A percentile compares a stretch with the other conserved stretches of the same genome.
These are phyloP conservation scores for Cruciata laevipes DNA, from an alignment of 257 asterid genomes.

Conservation along the genomic window DNA sequence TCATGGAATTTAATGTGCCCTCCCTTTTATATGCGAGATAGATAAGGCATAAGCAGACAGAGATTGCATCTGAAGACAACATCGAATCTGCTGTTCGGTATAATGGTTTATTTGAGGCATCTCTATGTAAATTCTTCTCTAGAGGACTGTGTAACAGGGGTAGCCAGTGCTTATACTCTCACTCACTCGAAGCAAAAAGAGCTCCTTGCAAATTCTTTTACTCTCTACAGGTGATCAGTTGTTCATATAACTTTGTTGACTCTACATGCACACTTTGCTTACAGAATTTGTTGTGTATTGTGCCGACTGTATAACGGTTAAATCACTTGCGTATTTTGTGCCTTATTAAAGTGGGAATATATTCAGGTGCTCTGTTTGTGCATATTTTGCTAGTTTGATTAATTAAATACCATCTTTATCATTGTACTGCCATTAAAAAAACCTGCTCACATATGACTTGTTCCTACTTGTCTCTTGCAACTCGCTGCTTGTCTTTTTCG, in stretches of 20 bases:
- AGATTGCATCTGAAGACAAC: conserved; percentile 33
- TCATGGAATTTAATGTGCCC: conserved; percentile 15
- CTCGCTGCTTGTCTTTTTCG: too few relatives aligned
- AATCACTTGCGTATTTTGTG: too few relatives aligned
- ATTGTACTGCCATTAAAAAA: too few relatives aligned
- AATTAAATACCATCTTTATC: too few relatives aligned
- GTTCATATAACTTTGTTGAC: background rate
- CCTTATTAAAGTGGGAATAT: too few relatives aligned
- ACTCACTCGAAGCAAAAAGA: conserved; percentile 50
- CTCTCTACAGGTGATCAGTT: conserved; percentile 67
- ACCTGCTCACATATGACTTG: too few relatives aligned
- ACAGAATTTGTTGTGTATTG: background rate
- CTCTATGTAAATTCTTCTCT: conserved; percentile 57
- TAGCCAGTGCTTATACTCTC: conserved; percentile 67
- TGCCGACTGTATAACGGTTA: background rate
- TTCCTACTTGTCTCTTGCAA: too few relatives aligned
- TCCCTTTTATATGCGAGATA: conserved; percentile 28
- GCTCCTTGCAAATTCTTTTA: conserved; percentile 76
- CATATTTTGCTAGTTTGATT: too few relatives aligned
- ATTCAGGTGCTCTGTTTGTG: too few relatives aligned
- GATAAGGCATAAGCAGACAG: conserved; percentile 56
- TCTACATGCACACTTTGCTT: background rate
- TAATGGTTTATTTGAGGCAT: conserved; percentile 30
- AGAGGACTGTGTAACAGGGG: conserved; percentile 78
- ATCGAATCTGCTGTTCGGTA: conserved; percentile 3